Base-by-base conservation (phyloP, 2,329 filamentous ascomycete genomes). In the Hymenoscyphus fructigenus region DNA sequence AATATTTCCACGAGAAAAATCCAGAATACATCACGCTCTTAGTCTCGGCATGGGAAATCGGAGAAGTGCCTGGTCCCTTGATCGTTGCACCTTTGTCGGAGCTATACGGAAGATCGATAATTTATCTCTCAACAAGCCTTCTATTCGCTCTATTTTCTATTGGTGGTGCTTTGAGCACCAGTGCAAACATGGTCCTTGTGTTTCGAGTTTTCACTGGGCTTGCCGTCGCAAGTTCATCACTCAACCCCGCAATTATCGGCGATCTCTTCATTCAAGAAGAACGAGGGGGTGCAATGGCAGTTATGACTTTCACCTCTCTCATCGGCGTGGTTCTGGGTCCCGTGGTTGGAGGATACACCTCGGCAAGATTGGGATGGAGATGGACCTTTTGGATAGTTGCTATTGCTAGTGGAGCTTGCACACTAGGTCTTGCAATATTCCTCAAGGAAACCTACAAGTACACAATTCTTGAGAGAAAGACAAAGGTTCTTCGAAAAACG, bases 231-330 rank as follows among this genome's bases (percentile, higher is more conserved):
- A 57, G 23, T 17, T 17, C 9, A 15, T 12, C 23, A 10, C 55
- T 57, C 15, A 29, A 57, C 20, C 55, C 55, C 6, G 28, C 15
- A 17, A 57, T 57, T 57, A 28, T 57, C 28, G 55, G 55, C 63
- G 87, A 89, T 72, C 81, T 81, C 60, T 88, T 84, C 76, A 75
- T 74, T 32, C 78, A 85, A 0, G 85, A 88, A 69, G 82, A 89
- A 73, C 81, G 86, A 68, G 87, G 87, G 1, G 82, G 80, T 67
- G 83, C 85, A 2, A 83, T 88, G 61, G 82, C 82, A 3, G 81
- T 88, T 57, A 88, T 88, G 75, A 83, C 80, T 64, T 78, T 89
- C 0, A 84, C 83, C 1, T 86, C 86, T 0, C 77, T 90, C 0
- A 80, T 89, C 0, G 87, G 87, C 0, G 87, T 87, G 1, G 85